These are phyloP conservation scores for Trichoderma gamsii DNA, from an alignment of 495 filamentous ascomycete genomes.

Conservation along the genomic window DNA sequence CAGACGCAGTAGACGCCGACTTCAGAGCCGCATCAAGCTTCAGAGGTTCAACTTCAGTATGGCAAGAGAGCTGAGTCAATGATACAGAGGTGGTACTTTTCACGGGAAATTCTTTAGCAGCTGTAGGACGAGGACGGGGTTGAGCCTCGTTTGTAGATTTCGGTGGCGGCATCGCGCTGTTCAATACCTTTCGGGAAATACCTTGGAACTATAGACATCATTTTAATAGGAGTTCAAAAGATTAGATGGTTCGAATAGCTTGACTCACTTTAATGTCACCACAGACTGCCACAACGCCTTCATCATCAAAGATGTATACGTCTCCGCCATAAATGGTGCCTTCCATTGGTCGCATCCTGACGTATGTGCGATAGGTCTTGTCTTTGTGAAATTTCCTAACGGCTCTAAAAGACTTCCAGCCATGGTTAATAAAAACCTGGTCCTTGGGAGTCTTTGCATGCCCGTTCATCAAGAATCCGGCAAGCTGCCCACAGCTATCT, in stretches of 20 bases:
- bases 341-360: slow-evolving; percentile 52
- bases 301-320: slow-evolving; percentile 60
- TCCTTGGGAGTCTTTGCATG: slow-evolving; percentile 53
- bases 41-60: slow-evolving; percentile 26
- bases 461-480: slow-evolving; percentile 65
- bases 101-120: slow-evolving; percentile 34
- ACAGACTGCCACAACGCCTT: slow-evolving; percentile 49
- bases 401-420: slow-evolving; percentile 57
- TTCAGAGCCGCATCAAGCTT: slow-evolving; percentile 40
- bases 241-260: background rate
- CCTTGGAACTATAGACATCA: slow-evolving; percentile 45
- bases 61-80: slow-evolving; percentile 29
- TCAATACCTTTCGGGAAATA: slow-evolving; percentile 60
- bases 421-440: slow-evolving; percentile 58
- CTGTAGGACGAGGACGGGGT: slow-evolving; percentile 29
- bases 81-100: background rate
- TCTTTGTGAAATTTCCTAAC: slow-evolving; percentile 47
- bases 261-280: slow-evolving; percentile 39
- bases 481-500: slow-evolving; percentile 49
- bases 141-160: slow-evolving; percentile 36
- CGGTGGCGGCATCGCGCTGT: slow-evolving; percentile 56
- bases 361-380: slow-evolving; percentile 56
- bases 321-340: slow-evolving; percentile 51
- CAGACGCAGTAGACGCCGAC: slow-evolving; percentile 29
- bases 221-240: background rate